Evolutionary conservation across 352 stramenopile species (phyloP).

Genomic region (Pythium graminicola): DNA sequence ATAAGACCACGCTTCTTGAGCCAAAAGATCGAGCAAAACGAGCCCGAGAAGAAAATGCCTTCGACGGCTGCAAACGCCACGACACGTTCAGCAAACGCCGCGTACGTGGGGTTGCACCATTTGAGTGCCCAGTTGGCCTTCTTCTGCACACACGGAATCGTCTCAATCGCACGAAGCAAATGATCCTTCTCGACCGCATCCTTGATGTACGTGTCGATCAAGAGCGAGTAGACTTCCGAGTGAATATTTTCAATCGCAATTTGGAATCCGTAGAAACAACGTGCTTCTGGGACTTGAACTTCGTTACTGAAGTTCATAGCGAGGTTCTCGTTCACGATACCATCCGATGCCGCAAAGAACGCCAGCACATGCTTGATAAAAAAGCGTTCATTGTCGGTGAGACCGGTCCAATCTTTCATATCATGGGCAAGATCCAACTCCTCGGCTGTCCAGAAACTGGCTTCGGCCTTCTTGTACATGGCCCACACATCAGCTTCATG

Average conservation of each 20-base stretch:
- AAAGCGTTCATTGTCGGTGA: conserved; percentile 94
- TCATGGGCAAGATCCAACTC: conserved; percentile 97
- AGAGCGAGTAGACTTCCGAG: conserved; percentile 97
- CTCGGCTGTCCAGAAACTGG: conserved; percentile 98
- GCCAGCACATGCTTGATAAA: conserved; percentile 98
- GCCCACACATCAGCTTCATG: conserved; percentile 96
- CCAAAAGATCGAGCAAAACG: conserved; percentile 99
- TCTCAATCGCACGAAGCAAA: conserved; percentile 96
- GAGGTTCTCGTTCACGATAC: conserved; percentile 99
- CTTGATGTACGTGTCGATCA: conserved; percentile 99
- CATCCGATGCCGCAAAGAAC: conserved; percentile 98
- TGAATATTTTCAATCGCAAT: conserved; percentile 99
- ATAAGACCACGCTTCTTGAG: conserved; percentile 99
- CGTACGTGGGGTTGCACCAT: conserved; percentile 92
- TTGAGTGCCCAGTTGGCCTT: conserved; percentile 97
- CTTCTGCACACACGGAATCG: conserved; percentile 95
- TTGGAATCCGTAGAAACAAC: conserved; percentile 99
- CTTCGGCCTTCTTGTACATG: conserved; percentile 99
- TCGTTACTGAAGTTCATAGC: conserved; percentile 98
- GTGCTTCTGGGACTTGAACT: conserved; percentile 95
- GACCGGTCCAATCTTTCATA: conserved; percentile 91
- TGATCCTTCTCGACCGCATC: conserved; percentile 91
- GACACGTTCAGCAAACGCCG: conserved; percentile 95
- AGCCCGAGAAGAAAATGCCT: conserved; percentile 99
- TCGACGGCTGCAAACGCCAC: conserved; percentile 97